These are phyloP conservation scores for Polyplosphaeria fusca DNA, from an alignment of 495 filamentous ascomycete genomes.

Conservation along the genomic window DNA sequence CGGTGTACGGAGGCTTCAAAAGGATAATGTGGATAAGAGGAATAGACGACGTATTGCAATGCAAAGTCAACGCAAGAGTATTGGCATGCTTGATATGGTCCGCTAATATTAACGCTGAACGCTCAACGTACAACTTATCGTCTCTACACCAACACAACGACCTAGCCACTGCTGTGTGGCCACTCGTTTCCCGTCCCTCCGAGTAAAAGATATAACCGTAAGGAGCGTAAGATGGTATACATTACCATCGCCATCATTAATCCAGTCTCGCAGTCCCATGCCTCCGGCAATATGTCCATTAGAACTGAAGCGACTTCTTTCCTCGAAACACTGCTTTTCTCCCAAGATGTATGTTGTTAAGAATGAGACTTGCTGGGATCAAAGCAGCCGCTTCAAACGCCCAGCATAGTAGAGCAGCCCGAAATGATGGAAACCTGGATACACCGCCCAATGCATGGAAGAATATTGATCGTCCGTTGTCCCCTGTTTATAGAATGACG, in stretches of 20 bases:
- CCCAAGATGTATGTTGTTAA: neutral
- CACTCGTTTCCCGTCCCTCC: neutral
- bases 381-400: constrained; percentile 12
- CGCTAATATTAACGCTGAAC: neutral
- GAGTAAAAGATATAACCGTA: constrained; percentile 8
- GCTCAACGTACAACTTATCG: neutral
- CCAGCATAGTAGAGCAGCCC: constrained; percentile 13
- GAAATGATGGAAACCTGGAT: neutral
- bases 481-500: constrained; percentile 77
- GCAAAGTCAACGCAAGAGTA: neutral
- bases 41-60: neutral
- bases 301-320: neutral
- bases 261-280: neutral
- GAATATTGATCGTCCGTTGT: constrained; percentile 1
- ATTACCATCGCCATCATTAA: constrained; percentile 11
- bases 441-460: constrained; percentile 33
- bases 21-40: neutral
- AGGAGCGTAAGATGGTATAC: constrained; percentile 26
- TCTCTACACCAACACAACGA: neutral
- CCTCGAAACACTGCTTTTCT: constrained; percentile 10
- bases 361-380: neutral
- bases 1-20: neutral
- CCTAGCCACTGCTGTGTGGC: neutral
- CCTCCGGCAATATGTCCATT: constrained; percentile 24
- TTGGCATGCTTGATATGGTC: neutral